Percentiles rank a stretch among this genome's conserved stretches.
phyloP scores from a whole-genome alignment of 1,284 basidiomycete genomes.

The Macrocybe sp. region DNA sequence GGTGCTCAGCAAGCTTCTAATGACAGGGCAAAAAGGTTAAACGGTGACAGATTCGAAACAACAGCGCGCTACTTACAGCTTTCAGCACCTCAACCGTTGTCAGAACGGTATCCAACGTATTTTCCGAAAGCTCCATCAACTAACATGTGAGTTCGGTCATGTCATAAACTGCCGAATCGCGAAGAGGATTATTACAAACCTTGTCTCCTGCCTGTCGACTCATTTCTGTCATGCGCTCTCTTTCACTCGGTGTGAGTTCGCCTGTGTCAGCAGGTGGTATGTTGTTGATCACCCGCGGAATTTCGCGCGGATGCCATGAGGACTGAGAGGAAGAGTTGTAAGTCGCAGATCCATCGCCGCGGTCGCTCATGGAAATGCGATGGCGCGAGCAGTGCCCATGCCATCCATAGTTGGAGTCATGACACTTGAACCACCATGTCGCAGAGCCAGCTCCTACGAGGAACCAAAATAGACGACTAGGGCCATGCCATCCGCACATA shows the following conservation, averaged over 20 bases:
- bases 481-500: slow-evolving; percentile 25
- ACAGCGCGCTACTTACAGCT: slow-evolving; percentile 35
- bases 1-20: slow-evolving; percentile 60
- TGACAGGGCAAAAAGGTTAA: slow-evolving; percentile 2
- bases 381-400: slow-evolving; percentile 29
- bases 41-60: not conserved
- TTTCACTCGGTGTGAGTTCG: slow-evolving; percentile 29
- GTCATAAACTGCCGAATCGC: not conserved
- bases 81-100: slow-evolving; percentile 53
- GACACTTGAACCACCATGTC: slow-evolving; percentile 41
- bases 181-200: slow-evolving; percentile 32
- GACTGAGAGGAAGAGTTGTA: not conserved
- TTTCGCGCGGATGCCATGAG: slow-evolving; percentile 10
- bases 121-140: slow-evolving; percentile 64
- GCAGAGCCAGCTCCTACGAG: slow-evolving; percentile 51
- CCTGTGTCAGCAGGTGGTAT: slow-evolving; percentile 16
- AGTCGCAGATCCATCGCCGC: no score
- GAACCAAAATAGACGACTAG: slow-evolving; percentile 65
- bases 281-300: slow-evolving; percentile 17
- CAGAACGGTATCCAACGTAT: slow-evolving; percentile 59
- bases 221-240: slow-evolving; percentile 37
- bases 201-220: slow-evolving; percentile 50
- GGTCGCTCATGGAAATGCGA: slow-evolving; percentile 10
- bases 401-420: slow-evolving; percentile 15
- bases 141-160: slow-evolving; percentile 17